These are phyloP conservation scores for Sicyos baderoa DNA, from an alignment of 306 rosid species.

Conservation along the genomic window DNA sequence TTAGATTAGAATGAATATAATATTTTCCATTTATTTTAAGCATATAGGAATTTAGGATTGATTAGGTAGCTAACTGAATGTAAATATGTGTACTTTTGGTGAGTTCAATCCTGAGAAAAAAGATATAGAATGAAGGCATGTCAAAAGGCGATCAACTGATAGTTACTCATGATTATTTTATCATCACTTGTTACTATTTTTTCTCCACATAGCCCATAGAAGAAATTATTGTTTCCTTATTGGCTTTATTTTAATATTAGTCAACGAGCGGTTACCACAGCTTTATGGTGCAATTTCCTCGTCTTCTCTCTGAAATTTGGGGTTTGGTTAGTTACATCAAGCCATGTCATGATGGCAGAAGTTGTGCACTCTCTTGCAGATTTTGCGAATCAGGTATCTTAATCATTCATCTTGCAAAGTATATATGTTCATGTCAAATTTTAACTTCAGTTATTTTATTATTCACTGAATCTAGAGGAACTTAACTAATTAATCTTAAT, in stretches of 20 bases:
- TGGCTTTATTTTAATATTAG: slow-evolving; percentile 29
- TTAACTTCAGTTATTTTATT: slow-evolving; percentile 20
- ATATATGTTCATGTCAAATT: not conserved
- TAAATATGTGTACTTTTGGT: slow-evolving; percentile 1
- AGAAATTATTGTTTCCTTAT: not conserved
- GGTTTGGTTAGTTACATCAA: slow-evolving; percentile 70
- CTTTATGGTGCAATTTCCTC: slow-evolving; percentile 95
- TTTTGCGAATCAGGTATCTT: slow-evolving; percentile 83
- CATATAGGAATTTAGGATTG: too few species aligned
- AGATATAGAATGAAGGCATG: not conserved
- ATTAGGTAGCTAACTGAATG: too few species aligned
- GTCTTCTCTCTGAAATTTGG: slow-evolving; percentile 97
- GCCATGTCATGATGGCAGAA: slow-evolving; percentile 95
- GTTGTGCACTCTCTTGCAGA: slow-evolving; percentile 84
- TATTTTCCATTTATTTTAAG: not conserved
- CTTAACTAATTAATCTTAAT: slow-evolving; percentile 25
- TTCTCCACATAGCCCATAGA: not conserved
- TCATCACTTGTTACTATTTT: not conserved
- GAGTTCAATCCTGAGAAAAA: not conserved
- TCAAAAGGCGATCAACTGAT: not conserved
- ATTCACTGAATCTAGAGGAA: slow-evolving; percentile 23
- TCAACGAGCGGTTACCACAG: slow-evolving; percentile 91
- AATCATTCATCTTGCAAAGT: not conserved
- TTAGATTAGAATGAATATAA: not conserved
- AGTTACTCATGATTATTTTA: not conserved